Conservation (phyloP, 805 yeast genomes). For the Yarrowia alimentaria region DNA sequence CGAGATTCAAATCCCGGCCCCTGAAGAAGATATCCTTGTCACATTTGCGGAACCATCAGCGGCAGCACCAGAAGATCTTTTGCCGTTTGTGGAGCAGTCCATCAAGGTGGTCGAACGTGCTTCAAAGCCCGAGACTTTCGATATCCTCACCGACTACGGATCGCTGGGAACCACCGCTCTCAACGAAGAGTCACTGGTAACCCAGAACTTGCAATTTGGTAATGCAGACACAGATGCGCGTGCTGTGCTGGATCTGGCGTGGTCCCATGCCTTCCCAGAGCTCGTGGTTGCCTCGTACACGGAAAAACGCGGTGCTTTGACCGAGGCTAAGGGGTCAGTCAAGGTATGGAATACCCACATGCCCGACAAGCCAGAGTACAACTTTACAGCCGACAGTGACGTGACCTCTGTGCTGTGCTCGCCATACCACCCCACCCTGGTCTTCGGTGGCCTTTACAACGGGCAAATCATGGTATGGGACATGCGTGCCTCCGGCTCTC, state of each 20-base stretch:
- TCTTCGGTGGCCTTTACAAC: constrained; percentile 50
- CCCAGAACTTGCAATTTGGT: constrained; percentile 32
- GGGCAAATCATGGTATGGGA: constrained; percentile 58
- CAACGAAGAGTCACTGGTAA: constrained; percentile 3
- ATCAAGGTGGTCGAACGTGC: no score
- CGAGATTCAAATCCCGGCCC: neutral
- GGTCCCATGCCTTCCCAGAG: constrained; percentile 42
- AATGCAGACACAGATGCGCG: constrained; percentile 33
- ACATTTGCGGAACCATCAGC: constrained; percentile 7
- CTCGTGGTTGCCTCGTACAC: constrained; percentile 41
- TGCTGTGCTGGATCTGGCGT: constrained; percentile 40
- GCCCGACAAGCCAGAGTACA: constrained; percentile 43
- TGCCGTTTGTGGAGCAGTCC: constrained; percentile 36
- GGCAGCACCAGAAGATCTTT: constrained; percentile 4
- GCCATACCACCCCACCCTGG: constrained; percentile 41
- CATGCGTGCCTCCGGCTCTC: constrained; percentile 35
- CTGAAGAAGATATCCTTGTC: neutral
- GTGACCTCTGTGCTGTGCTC: constrained; percentile 41
- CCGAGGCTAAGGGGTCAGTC: constrained; percentile 38
- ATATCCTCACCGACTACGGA: constrained; percentile 38
- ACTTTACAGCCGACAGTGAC: constrained; percentile 46
- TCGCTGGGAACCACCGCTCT: constrained; percentile 1
- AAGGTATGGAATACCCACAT: constrained; percentile 43
- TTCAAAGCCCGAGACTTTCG: constrained; percentile 33
- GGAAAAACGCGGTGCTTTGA: constrained; percentile 30